Evolutionary conservation across 495 filamentous ascomycete species (phyloP).

Genomic region (Penicillium parvum): DNA sequence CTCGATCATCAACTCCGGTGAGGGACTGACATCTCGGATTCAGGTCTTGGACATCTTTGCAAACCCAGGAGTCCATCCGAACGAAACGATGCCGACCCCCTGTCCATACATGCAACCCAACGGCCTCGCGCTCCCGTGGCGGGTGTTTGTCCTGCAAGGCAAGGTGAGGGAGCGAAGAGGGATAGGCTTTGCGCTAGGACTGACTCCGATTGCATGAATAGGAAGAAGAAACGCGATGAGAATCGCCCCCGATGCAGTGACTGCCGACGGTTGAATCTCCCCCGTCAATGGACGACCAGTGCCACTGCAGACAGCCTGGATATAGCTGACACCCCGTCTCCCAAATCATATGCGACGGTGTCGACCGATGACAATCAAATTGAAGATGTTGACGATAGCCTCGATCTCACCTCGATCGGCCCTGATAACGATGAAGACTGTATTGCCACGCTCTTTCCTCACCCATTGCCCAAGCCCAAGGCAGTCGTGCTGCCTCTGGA

Average conservation of each 20-base stretch:
- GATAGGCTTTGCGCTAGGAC: not conserved
- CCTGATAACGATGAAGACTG: constrained; percentile 18
- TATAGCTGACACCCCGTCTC: not conserved
- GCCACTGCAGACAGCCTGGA: not conserved
- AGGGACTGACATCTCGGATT: not conserved
- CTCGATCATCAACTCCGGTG: not conserved
- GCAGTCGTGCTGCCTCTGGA: not conserved
- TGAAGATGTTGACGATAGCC: constrained; percentile 10
- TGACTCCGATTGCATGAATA: not conserved
- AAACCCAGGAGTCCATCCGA: constrained; percentile 16
- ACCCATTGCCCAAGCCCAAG: constrained; percentile 5
- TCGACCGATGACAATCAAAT: constrained; percentile 8
- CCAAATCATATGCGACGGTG: constrained; percentile 4
- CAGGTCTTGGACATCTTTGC: constrained; percentile 29
- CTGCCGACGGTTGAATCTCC: constrained; percentile 24
- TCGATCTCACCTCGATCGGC: not conserved
- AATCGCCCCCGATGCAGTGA: constrained; percentile 23
- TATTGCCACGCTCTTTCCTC: constrained; percentile 23
- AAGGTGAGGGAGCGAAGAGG: constrained; percentile 12
- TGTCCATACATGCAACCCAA: constrained; percentile 1
- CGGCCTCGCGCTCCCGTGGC: constrained; percentile 27
- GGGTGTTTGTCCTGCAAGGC: constrained; percentile 30
- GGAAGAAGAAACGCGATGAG: constrained; percentile 32
- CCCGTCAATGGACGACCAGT: constrained; percentile 18
- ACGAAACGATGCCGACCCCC: not conserved